Evolutionary conservation across 768 basidiomycete genomes (phyloP).

Genomic region (Tulasnella sp.): DNA sequence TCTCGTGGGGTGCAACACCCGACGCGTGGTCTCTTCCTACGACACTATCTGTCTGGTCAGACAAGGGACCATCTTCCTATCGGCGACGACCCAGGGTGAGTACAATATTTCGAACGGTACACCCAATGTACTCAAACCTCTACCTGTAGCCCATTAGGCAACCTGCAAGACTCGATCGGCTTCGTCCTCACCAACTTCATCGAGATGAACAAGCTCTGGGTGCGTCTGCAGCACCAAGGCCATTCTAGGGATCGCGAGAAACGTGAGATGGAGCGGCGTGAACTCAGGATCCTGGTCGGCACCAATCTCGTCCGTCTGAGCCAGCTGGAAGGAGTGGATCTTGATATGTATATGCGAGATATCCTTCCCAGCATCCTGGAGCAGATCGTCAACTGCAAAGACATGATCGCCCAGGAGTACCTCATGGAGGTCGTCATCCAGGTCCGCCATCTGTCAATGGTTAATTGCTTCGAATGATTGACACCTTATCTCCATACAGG

Average conservation of each 20-base stretch:
- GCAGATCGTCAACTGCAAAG: slow-evolving; percentile 97
- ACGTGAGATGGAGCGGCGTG: slow-evolving; percentile 90
- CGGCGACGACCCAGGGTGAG: slow-evolving; percentile 72
- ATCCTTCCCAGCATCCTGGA: slow-evolving; percentile 92
- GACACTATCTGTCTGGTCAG: slow-evolving; percentile 95
- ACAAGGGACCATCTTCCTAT: slow-evolving; percentile 91
- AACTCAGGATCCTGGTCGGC: slow-evolving; percentile 90
- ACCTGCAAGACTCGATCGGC: slow-evolving; percentile 87
- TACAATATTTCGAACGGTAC: not conserved
- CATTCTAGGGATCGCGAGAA: slow-evolving; percentile 96
- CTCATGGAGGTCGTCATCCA: slow-evolving; percentile 99
- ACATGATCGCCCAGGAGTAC: slow-evolving; percentile 98
- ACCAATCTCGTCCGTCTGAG: slow-evolving; percentile 94
- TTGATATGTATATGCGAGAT: slow-evolving; percentile 74
- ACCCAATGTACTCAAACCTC: no score
- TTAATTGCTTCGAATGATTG: not conserved
- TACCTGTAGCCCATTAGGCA: slow-evolving; percentile 59
- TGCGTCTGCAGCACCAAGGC: slow-evolving; percentile 93
- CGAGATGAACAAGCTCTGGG: slow-evolving; percentile 99
- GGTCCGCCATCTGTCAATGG: slow-evolving; percentile 30
- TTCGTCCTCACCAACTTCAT: slow-evolving; percentile 98
- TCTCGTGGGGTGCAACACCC: slow-evolving; percentile 93
- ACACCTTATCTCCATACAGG: slow-evolving; percentile 36
- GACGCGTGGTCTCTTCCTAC: slow-evolving; percentile 88
- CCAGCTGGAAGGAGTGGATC: slow-evolving; percentile 92